Percentiles rank a stretch among this genome's conserved stretches.
Evolutionary conservation across 2,329 filamentous ascomycete genomes (phyloP).

Genomic region (Penicillium thymicola): DNA sequence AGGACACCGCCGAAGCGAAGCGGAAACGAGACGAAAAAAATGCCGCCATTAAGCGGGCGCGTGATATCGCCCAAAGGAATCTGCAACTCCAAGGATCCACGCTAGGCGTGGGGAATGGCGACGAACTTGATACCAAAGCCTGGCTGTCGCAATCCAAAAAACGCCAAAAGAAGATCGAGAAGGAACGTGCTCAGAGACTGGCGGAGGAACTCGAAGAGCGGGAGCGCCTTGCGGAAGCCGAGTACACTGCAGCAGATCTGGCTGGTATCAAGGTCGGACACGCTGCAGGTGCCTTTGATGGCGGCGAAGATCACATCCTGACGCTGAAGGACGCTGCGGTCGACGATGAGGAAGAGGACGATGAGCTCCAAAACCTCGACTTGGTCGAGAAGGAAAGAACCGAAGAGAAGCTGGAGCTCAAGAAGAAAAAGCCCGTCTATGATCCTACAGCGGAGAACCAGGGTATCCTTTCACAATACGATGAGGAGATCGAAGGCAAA

Average conservation of each 20-base stretch:
- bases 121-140: constrained; percentile 70
- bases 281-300: constrained; percentile 75
- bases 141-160: constrained; percentile 93
- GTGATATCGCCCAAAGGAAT: constrained; percentile 75
- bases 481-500: constrained; percentile 90
- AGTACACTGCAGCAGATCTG: constrained; percentile 82
- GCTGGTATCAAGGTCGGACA: constrained; percentile 91
- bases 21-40: constrained; percentile 73
- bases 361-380: constrained; percentile 64
- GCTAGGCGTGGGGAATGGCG: constrained; percentile 69
- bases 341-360: constrained; percentile 78
- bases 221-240: constrained; percentile 64
- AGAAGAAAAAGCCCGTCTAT: constrained; percentile 87
- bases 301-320: constrained; percentile 77
- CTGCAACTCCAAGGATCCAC: constrained; percentile 76
- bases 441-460: constrained; percentile 73
- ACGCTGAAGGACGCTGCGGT: constrained; percentile 93
- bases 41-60: constrained; percentile 81
- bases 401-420: constrained; percentile 71
- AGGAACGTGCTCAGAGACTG: constrained; percentile 63
- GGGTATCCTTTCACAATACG: constrained; percentile 81
- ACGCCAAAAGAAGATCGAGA: constrained; percentile 83
- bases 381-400: constrained; percentile 43
- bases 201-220: constrained; percentile 77
- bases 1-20: constrained; percentile 70